phyloP scores from a whole-genome alignment of 2,329 filamentous ascomycete species.

The Elsinoe fawcettii region DNA sequence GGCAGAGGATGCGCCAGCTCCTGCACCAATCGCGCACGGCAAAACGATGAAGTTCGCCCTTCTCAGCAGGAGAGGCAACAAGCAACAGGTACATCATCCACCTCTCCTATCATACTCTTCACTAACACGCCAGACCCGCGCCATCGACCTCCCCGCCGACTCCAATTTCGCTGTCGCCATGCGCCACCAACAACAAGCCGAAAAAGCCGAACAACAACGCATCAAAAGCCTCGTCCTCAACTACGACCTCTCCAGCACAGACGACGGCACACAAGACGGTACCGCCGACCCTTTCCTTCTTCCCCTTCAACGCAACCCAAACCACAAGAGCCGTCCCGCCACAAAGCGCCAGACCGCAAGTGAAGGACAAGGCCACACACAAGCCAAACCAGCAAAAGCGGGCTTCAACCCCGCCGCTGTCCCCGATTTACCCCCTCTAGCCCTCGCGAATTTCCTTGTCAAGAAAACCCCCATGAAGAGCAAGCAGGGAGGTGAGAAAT shows the following conservation, averaged over 20 bases:
- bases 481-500: neutral
- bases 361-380: neutral
- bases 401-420: conserved; percentile 12
- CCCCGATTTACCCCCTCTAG: neutral
- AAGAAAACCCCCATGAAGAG: neutral
- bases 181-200: conserved; percentile 90
- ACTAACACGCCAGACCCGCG: conserved; percentile 59
- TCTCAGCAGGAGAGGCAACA: conserved; percentile 90
- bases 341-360: conserved; percentile 32
- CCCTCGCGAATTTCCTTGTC: neutral
- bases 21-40: conserved; percentile 27
- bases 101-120: conserved; percentile 16
- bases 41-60: conserved; percentile 94
- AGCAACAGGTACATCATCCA: conserved; percentile 63
- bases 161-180: conserved; percentile 93
- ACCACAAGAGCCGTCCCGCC: conserved; percentile 39
- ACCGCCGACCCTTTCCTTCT: conserved; percentile 38
- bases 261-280: conserved; percentile 66
- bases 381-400: neutral
- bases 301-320: conserved; percentile 37
- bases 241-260: conserved; percentile 80
- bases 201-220: conserved; percentile 91
- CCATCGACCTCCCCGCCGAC: conserved; percentile 80
- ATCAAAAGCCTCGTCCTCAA: conserved; percentile 98
- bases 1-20: conserved; percentile 30